Percentiles rank a stretch among this genome's conserved stretches.
Conservation (phyloP, 164 flowering plant genomes). For the Dillenia suffruticosa region DNA sequence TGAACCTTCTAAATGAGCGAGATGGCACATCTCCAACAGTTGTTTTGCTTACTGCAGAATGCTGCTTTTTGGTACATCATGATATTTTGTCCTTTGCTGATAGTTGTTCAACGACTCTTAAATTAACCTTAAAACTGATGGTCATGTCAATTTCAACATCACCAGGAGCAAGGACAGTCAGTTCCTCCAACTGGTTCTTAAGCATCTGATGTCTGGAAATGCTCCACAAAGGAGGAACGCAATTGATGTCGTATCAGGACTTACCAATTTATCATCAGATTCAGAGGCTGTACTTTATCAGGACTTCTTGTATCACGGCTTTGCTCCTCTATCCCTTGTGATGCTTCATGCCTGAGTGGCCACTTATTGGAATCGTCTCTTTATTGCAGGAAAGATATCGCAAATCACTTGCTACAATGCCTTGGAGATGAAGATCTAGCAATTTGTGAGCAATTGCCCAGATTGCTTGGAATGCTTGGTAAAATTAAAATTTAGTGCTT, state of each 20-base stretch:
- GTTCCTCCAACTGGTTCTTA: slow-evolving; percentile 55
- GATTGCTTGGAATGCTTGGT: slow-evolving; percentile 62
- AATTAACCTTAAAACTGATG: slow-evolving; percentile 1
- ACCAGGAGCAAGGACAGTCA: slow-evolving; percentile 43
- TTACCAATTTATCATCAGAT: slow-evolving; percentile 30
- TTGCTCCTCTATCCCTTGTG: not conserved
- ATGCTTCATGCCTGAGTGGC: not conserved
- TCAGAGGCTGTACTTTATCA: slow-evolving; percentile 31
- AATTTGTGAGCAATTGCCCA: slow-evolving; percentile 41
- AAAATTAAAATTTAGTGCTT: slow-evolving; percentile 6
- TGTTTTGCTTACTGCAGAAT: slow-evolving; percentile 62
- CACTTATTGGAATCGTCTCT: not conserved
- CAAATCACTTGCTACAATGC: slow-evolving; percentile 45
- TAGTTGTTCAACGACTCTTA: not conserved
- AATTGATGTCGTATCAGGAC: no score
- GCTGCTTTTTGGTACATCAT: slow-evolving; percentile 54
- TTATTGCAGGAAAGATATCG: slow-evolving; percentile 57
- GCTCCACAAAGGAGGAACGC: slow-evolving; percentile 15
- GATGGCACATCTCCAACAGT: slow-evolving; percentile 72
- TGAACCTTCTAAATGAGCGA: slow-evolving; percentile 70
- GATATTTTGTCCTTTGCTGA: slow-evolving; percentile 5
- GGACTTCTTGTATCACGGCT: slow-evolving; percentile 34
- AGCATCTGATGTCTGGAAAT: slow-evolving; percentile 37
- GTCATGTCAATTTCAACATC: slow-evolving; percentile 13
- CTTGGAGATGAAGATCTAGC: slow-evolving; percentile 53